These are phyloP conservation scores for Rutidosis leptorrhynchoides DNA, from an alignment of 129 eudicot species.

Conservation along the genomic window DNA sequence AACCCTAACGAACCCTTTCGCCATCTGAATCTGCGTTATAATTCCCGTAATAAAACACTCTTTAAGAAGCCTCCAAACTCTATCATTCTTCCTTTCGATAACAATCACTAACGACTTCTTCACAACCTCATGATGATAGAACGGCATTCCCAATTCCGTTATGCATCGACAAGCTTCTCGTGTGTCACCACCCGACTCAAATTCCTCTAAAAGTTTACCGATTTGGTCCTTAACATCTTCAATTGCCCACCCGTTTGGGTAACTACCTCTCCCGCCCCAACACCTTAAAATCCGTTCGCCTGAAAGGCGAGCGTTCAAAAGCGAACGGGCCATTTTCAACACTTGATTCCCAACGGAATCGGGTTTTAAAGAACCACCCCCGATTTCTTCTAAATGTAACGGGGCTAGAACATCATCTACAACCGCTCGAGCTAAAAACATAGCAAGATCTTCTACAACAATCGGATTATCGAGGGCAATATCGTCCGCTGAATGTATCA, in stretches of 20 bases:
- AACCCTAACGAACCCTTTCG: slow-evolving; percentile 70
- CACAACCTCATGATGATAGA: slow-evolving; percentile 94
- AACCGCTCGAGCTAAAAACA: slow-evolving; percentile 82
- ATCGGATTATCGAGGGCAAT: slow-evolving; percentile 77
- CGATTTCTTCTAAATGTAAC: slow-evolving; percentile 71
- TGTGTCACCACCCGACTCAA: slow-evolving; percentile 76
- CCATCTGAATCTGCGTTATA: slow-evolving; percentile 70
- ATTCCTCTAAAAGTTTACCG: slow-evolving; percentile 73
- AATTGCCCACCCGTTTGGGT: slow-evolving; percentile 67
- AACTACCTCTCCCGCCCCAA: slow-evolving; percentile 92
- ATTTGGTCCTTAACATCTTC: slow-evolving; percentile 89
- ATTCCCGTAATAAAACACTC: slow-evolving; percentile 68
- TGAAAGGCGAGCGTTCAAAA: slow-evolving; percentile 76
- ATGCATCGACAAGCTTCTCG: slow-evolving; percentile 83
- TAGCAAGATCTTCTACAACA: slow-evolving; percentile 79
- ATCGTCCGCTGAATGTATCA: slow-evolving; percentile 87
- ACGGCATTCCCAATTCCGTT: slow-evolving; percentile 86
- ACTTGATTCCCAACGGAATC: slow-evolving; percentile 64
- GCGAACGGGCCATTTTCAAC: slow-evolving; percentile 63
- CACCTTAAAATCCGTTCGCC: slow-evolving; percentile 91
- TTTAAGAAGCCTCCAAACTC: slow-evolving; percentile 59
- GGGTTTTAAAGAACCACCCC: slow-evolving; percentile 33
- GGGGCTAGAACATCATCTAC: slow-evolving; percentile 92
- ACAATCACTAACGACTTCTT: slow-evolving; percentile 66
- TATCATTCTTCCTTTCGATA: slow-evolving; percentile 71